Conservation (phyloP, 2,329 filamentous ascomycete genomes). For the Cytospora piceicola region DNA sequence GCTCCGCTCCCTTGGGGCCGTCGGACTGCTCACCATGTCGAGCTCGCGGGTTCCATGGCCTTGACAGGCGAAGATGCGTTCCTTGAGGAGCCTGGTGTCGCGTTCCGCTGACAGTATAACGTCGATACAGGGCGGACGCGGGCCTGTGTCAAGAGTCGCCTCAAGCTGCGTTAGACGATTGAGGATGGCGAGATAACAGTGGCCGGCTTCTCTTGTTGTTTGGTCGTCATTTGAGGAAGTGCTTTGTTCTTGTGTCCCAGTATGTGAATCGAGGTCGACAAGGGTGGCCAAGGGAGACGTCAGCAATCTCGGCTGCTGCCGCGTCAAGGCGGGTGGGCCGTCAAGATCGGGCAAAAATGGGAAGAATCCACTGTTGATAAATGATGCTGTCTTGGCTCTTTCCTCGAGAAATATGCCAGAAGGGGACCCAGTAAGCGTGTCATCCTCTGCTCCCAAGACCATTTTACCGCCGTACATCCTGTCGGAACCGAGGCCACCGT, state of each 20-base stretch:
- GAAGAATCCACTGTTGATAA: background rate
- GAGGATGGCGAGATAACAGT: conserved; percentile 6
- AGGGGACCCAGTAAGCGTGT: background rate
- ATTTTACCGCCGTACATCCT: background rate
- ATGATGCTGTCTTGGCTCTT: background rate
- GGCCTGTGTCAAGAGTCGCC: background rate
- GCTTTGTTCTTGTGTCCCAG: background rate
- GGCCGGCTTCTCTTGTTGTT: background rate
- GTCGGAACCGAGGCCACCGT: background rate
- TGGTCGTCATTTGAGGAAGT: background rate
- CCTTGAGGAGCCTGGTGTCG: background rate
- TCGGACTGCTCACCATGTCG: background rate
- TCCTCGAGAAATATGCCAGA: background rate
- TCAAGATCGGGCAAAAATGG: background rate
- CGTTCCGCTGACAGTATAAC: conserved; percentile 1
- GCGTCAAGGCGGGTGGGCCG: background rate
- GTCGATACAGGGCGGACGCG: background rate
- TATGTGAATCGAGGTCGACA: background rate
- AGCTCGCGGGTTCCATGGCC: background rate
- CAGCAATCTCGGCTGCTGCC: background rate
- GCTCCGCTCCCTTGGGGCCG: background rate
- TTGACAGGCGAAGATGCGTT: conserved; percentile 5
- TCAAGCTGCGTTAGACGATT: background rate
- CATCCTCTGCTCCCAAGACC: background rate
- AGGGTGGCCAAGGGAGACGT: background rate